Evolutionary conservation across 208 protist genomes (phyloP).

Genomic region (Trypanosoma avium): DNA sequence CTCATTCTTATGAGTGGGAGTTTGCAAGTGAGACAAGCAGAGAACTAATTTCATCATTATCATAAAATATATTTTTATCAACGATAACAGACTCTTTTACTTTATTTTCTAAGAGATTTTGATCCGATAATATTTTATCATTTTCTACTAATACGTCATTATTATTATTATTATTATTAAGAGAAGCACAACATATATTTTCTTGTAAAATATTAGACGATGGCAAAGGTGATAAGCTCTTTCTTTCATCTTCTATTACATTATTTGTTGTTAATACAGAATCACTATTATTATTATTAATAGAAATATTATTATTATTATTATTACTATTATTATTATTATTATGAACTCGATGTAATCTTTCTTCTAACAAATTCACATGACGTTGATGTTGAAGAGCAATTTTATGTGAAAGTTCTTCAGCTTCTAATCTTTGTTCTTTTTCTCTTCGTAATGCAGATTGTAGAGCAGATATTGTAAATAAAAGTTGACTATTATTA

Average conservation of each 20-base stretch:
- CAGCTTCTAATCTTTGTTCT: constrained; percentile 43
- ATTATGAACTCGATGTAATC: constrained; percentile 31
- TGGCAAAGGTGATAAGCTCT: no score
- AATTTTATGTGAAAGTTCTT: constrained; percentile 45
- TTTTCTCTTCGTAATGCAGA: constrained; percentile 39
- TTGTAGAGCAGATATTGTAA: constrained; percentile 31
- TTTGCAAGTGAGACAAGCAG: constrained; percentile 1
- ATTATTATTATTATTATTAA: no score
- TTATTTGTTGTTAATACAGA: no score
- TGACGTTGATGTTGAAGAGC: constrained; percentile 33
- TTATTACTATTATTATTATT: constrained; percentile 1
- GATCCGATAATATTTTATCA: no score
- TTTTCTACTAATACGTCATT: no score
- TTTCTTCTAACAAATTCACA: constrained; percentile 48
- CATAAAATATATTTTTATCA: not conserved
- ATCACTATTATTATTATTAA: no score
- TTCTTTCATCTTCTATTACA: no score
- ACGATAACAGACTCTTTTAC: not conserved
- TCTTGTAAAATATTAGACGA: no score
- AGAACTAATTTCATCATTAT: not conserved
- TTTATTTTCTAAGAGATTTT: not conserved
- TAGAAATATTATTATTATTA: not conserved
- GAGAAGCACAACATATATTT: no score
- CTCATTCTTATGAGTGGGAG: constrained; percentile 4
- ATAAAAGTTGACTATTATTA: constrained; percentile 7